Base-by-base conservation (phyloP, 257 asterid species). In the Sherardia arvensis region DNA sequence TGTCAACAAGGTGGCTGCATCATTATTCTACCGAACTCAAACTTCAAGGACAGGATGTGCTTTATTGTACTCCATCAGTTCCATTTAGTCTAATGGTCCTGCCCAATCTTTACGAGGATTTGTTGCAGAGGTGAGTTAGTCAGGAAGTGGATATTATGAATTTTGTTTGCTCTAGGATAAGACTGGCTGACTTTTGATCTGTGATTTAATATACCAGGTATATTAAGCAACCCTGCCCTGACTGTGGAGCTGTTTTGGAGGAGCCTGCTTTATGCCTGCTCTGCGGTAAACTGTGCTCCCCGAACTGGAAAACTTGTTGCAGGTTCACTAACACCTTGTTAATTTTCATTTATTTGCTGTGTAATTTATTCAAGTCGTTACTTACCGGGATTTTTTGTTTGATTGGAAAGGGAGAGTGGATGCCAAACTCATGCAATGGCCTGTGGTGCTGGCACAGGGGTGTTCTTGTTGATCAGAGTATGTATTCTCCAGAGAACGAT, bases 361-460 rank as follows among this genome's bases (percentile, higher is more conserved):
- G 25, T 17, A 5, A 18, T 66, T 10, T 43, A 66, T 64, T 38
- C 53, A 1, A 40, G 54, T 30, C 22, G 23, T 40, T 25, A 23
- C 43, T 34, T 38, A 68, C 71, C 79, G 62, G 70, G 60, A 53
- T 65, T 67, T 56, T 33, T 63, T 53, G 25, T 65, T 76, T 72
- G 20, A 80, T 64, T 61, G 68, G 38, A 34, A 86, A 84, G 97
- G 76, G 83, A 80, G 81, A 93, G 88, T 64, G 73, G 87, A 59
- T 87, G 96, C 72, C 94, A 82, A 77, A 59, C 78, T 74, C 99
- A 93, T 84, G 92, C 97, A 22, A 66, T 67, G 66, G 73, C 76
- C 54, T 93, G 99, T 58, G 97, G 99, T 71, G 96, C 97, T 74
- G 96, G 96, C 56, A 85, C 84, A 70, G 96, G 99, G 47, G 99